phyloP scores from a whole-genome alignment of 2,329 filamentous ascomycete genomes.

The Apiospora sp. region DNA sequence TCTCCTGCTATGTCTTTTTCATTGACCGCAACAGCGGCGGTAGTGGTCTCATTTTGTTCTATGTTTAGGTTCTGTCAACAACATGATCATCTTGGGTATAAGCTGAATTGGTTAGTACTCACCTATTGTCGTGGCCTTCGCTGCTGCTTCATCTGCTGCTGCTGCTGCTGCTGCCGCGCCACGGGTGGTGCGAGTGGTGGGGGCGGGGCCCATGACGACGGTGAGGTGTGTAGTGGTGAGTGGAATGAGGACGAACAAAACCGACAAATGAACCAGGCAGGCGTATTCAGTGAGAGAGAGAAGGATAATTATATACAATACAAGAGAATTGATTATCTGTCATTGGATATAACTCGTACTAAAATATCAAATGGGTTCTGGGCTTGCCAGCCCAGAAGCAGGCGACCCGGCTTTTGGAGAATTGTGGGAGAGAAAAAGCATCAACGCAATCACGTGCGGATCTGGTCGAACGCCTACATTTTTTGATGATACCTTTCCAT shows the following conservation, averaged over 20 bases:
- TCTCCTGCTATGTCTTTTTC: not conserved
- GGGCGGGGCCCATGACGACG: constrained; percentile 11
- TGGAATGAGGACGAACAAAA: not conserved
- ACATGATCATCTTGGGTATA: not conserved
- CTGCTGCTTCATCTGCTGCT: not conserved
- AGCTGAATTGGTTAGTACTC: not conserved
- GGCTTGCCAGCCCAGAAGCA: too few species aligned
- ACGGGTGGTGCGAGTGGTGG: not conserved
- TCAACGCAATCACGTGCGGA: not conserved
- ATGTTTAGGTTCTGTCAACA: not conserved
- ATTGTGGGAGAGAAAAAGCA: constrained; percentile 5
- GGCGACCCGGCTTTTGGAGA: not conserved
- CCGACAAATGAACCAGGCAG: not conserved
- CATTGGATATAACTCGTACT: not conserved
- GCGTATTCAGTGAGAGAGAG: not conserved
- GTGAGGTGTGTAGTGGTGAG: not conserved
- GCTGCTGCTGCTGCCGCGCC: not conserved
- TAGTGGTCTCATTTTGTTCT: not conserved
- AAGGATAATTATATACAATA: not conserved
- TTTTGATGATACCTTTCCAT: not conserved
- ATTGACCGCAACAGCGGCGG: not conserved
- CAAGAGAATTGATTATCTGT: not conserved
- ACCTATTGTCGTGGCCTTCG: not conserved
- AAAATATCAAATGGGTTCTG: too few species aligned
- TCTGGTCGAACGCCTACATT: not conserved